A percentile compares a stretch with the other conserved stretches of the same genome.
Evolutionary conservation across 2,329 filamentous ascomycete species (phyloP).

Genomic region (Aquanectria penicillioides): DNA sequence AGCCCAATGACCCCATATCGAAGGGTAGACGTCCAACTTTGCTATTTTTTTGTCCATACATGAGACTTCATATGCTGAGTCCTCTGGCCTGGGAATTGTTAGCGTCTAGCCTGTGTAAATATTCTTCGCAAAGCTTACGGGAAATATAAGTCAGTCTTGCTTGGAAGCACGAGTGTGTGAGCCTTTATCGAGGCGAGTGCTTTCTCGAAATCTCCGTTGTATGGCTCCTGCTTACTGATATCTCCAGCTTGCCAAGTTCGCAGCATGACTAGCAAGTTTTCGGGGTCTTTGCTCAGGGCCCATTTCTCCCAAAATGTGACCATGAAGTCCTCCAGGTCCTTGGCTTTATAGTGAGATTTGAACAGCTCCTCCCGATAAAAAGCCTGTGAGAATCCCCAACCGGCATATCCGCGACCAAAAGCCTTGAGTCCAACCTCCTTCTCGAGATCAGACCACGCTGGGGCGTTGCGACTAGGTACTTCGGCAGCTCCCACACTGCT

Average conservation of each 20-base stretch:
- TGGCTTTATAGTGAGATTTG: conserved; percentile 71
- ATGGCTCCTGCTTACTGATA: conserved; percentile 73
- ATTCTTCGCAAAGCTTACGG: conserved; percentile 50
- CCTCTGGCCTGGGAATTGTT: conserved; percentile 63
- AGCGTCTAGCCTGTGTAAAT: neutral
- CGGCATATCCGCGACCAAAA: conserved; percentile 79
- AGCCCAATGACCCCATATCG: conserved; percentile 63
- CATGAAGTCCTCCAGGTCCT: conserved; percentile 78
- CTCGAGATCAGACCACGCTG: conserved; percentile 53
- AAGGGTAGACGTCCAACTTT: conserved; percentile 50
- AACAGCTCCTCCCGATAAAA: conserved; percentile 81
- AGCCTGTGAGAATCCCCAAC: conserved; percentile 82
- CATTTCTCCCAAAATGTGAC: conserved; percentile 80
- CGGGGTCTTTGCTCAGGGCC: conserved; percentile 78
- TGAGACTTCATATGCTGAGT: conserved; percentile 78
- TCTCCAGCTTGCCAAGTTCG: conserved; percentile 83
- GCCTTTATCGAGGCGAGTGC: conserved; percentile 77
- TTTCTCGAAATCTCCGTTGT: conserved; percentile 71
- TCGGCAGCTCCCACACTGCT: conserved; percentile 43
- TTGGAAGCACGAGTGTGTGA: conserved; percentile 75
- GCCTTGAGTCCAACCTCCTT: conserved; percentile 67
- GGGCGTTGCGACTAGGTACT: conserved; percentile 30
- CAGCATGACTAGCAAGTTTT: conserved; percentile 79
- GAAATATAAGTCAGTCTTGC: conserved; percentile 83
- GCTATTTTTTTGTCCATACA: conserved; percentile 49